Evolutionary conservation across 225 moss, liverwort and hornwort species (phyloP), one percentile per base, ranked within the genome.

Genomic region (Pseudisothecium myosuroides): DNA sequence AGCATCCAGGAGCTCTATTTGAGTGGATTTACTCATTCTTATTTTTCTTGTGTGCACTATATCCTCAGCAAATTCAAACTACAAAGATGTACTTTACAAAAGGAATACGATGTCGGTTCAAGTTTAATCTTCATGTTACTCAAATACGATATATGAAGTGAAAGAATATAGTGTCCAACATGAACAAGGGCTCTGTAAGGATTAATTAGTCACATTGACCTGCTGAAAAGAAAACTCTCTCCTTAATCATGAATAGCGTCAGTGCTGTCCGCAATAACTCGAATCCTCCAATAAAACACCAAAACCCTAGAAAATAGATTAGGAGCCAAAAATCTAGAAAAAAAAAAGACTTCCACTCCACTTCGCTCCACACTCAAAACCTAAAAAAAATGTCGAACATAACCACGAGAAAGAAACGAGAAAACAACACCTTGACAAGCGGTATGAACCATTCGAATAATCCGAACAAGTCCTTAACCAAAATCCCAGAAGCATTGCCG

Each of bases 371-470:
- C 61, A 61, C 6, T 23, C n/a, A 62, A 85, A 85, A 89, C 87
- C 89, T 89, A 55, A 76, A 87, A 87, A 27, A 68, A 34, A 49
- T 14, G 36, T 55, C 41, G 5, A 67, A 43, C 67, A 52, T 2
- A 81, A 74, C 60, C 49, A 55, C 72, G 31, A 18, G 31, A 69
- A 28, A 45, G 76, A 83, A 26, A 82, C 47, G 52, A 41, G 45
- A 62, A 88, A 52, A 72, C 39, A 49, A 56, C 17, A 97, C 97
- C 97, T 98, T 97, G 63, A 98, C 98, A 81, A 98, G 91, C 45
- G 97, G 98, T 86, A 97, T 97, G 81, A 96, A 98, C 94, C 91
- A 97, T 89, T 97, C 98, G 9, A 97, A n/a, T n/a, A n/a, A n/a
- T n/a, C n/a, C n/a, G n/a, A n/a, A n/a, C n/a, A n/a, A n/a, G n/a